Percentiles rank a stretch among this genome's conserved stretches.
Evolutionary conservation across 805 yeast genomes (phyloP).

Genomic region (Jamesozyma lodderae): DNA sequence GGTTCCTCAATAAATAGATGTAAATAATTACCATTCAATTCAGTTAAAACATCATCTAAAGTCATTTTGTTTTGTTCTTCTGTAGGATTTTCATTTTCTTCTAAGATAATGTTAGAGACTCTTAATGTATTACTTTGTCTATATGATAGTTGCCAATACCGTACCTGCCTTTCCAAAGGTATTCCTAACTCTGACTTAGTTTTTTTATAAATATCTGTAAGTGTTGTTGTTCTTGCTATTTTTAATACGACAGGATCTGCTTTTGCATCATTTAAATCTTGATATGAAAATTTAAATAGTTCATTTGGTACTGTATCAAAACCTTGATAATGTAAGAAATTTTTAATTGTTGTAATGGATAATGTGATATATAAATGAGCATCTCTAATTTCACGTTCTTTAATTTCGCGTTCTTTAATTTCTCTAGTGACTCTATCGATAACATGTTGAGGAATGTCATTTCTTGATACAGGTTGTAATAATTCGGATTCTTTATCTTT

Average conservation of each 20-base stretch:
- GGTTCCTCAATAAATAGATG: constrained; percentile 63
- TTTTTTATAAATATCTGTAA: constrained; percentile 41
- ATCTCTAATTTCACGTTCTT: constrained; percentile 59
- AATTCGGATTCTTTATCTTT: constrained; percentile 48
- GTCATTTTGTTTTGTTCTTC: constrained; percentile 23
- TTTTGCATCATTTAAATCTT: constrained; percentile 38
- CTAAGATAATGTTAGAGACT: constrained; percentile 27
- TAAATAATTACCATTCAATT: constrained; percentile 28
- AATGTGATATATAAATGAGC: constrained; percentile 54
- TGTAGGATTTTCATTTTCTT: constrained; percentile 7
- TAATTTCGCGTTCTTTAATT: constrained; percentile 42
- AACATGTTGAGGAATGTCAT: constrained; percentile 59
- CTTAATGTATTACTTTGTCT: constrained; percentile 67
- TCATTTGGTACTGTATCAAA: constrained; percentile 59
- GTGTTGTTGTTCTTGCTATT: constrained; percentile 47
- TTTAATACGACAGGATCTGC: constrained; percentile 41
- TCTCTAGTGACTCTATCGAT: constrained; percentile 59
- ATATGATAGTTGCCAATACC: constrained; percentile 57
- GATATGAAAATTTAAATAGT: constrained; percentile 36
- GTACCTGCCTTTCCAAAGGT: constrained; percentile 32
- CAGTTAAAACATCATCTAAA: constrained; percentile 42
- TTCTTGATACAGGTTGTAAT: constrained; percentile 47
- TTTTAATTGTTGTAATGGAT: constrained; percentile 43
- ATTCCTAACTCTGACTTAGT: constrained; percentile 39
- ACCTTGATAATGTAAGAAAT: constrained; percentile 55